Conservation (phyloP, 441 rosid species). For the Adansonia grandidieri region DNA sequence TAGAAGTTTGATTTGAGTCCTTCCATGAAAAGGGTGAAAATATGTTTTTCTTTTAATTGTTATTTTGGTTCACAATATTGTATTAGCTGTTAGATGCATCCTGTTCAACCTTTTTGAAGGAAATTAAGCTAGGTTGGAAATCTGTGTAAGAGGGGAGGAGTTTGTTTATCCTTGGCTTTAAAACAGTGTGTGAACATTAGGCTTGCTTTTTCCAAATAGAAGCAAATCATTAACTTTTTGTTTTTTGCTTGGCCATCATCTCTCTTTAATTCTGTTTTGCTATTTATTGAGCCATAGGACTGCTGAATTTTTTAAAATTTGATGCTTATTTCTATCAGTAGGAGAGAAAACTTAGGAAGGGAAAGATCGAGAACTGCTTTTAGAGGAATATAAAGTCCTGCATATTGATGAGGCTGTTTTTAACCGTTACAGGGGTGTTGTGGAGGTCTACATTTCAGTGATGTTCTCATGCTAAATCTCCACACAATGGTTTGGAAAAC, state of each 20-base stretch:
- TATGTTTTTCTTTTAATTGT: no score
- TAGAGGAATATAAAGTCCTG: background rate
- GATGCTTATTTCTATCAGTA: background rate
- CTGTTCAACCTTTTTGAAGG: background rate
- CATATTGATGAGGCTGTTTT: background rate
- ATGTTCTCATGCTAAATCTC: slow-evolving; percentile 59
- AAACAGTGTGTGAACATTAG: slow-evolving; percentile 2
- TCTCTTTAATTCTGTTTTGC: slow-evolving; percentile 19
- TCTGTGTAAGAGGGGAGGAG: background rate
- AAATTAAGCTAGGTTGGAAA: background rate
- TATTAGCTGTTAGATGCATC: background rate
- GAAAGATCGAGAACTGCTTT: background rate
- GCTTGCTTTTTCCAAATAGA: background rate
- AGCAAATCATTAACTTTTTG: background rate
- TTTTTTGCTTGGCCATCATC: background rate
- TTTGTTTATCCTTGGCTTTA: slow-evolving; percentile 1
- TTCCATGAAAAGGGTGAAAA: background rate
- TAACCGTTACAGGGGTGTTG: slow-evolving; percentile 62
- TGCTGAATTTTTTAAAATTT: slow-evolving; percentile 2
- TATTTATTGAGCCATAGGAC: slow-evolving; percentile 9
- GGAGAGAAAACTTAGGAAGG: background rate
- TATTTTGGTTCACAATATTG: background rate
- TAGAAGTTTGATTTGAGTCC: background rate
- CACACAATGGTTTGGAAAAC: slow-evolving; percentile 57
- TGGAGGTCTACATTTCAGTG: slow-evolving; percentile 74